phyloP scores from a whole-genome alignment of 2,329 filamentous ascomycete species.

The Didymosphaeria variabile region DNA sequence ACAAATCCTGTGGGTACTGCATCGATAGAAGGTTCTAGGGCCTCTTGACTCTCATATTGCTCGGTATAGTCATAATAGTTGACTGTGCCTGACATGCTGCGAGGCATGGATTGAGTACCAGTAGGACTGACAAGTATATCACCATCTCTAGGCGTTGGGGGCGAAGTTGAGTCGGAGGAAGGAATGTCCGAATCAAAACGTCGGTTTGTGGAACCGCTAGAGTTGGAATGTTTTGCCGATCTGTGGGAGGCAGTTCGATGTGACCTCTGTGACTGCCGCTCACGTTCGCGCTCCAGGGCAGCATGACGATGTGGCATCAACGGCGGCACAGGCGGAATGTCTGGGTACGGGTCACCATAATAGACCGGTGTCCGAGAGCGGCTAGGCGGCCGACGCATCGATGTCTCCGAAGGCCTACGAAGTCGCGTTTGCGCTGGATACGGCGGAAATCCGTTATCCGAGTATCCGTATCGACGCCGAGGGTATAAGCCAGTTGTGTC shows the following conservation, averaged over 20 bases:
- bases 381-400: constrained; percentile 31
- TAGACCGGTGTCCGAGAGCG: constrained; percentile 27
- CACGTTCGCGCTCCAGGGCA: constrained; percentile 32
- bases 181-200: constrained; percentile 52
- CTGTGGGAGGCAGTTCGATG: constrained; percentile 12
- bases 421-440: constrained; percentile 32
- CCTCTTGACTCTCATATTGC: constrained; percentile 42
- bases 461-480: constrained; percentile 28
- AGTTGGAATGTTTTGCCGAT: constrained; percentile 36
- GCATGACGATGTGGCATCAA: constrained; percentile 29
- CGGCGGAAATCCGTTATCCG: constrained; percentile 8
- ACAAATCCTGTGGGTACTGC: constrained; percentile 50
- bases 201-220: constrained; percentile 41
- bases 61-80: constrained; percentile 52
- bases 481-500: constrained; percentile 42
- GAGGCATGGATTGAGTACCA: constrained; percentile 32
- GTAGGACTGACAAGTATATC: constrained; percentile 37
- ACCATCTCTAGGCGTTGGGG: constrained; percentile 54
- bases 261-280: constrained; percentile 29
- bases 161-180: constrained; percentile 56
- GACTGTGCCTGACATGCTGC: constrained; percentile 41
- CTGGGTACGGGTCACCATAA: constrained; percentile 20
- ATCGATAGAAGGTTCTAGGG: constrained; percentile 26
- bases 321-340: constrained; percentile 37
- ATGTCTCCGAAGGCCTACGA: constrained; percentile 37